Conservation (phyloP, 257 asterid genomes). For the Sherardia arvensis region DNA sequence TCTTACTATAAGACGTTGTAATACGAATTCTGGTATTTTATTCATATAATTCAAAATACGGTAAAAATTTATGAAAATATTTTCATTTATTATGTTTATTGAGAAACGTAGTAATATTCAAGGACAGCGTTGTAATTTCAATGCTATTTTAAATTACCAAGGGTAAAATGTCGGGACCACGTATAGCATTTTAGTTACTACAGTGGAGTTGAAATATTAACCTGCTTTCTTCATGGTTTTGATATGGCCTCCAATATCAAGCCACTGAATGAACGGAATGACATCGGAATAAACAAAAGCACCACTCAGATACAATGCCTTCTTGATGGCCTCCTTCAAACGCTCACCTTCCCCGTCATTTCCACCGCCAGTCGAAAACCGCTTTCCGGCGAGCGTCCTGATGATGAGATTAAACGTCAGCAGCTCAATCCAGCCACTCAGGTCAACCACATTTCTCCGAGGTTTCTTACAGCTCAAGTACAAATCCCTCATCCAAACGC, state of each 20-base stretch:
- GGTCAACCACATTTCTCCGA: conserved; percentile 7
- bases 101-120: no score
- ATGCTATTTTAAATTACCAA: no score
- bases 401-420: conserved; percentile 30
- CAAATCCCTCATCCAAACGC: conserved; percentile 19
- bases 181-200: no score
- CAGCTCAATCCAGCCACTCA: conserved; percentile 32
- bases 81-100: no score
- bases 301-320: conserved; percentile 34
- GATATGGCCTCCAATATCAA: conserved; percentile 50
- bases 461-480: conserved; percentile 1
- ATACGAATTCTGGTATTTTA: no score
- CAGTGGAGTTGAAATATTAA: conserved; percentile 9
- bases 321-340: conserved; percentile 32
- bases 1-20: no score
- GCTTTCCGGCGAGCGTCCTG: conserved; percentile 34
- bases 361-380: conserved; percentile 10
- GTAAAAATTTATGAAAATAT: no score
- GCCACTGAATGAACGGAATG: conserved; percentile 45
- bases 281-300: conserved; percentile 43
- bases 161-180: no score
- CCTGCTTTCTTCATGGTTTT: conserved; percentile 33
- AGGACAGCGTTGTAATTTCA: no score
- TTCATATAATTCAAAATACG: no score
- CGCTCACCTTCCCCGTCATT: conserved; percentile 9